phyloP scores from a whole-genome alignment of 2,329 filamentous ascomycete genomes.

The Dothideomycetes sp. region DNA sequence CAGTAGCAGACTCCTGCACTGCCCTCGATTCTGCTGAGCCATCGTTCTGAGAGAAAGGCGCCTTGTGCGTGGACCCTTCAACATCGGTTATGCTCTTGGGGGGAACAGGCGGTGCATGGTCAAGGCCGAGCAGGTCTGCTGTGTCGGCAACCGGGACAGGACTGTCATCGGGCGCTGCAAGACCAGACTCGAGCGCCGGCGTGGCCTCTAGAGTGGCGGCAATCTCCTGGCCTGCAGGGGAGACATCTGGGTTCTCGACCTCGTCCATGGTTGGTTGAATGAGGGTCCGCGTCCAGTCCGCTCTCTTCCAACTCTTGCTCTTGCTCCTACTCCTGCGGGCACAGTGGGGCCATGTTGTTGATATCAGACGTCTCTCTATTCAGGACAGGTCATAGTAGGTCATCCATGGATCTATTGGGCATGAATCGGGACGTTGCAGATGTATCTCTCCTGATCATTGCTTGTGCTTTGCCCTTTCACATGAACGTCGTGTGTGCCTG shows the following conservation, averaged over 20 bases:
- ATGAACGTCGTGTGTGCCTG: no score
- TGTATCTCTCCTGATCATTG: no score
- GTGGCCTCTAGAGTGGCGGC: background rate
- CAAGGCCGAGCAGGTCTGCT: slow-evolving; percentile 22
- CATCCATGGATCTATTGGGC: no score
- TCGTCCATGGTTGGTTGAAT: slow-evolving; percentile 23
- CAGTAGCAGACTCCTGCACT: no score
- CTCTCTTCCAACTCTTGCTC: background rate
- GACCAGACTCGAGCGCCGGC: background rate
- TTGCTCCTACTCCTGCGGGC: background rate
- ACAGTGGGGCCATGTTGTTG: no score
- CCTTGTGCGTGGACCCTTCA: no score
- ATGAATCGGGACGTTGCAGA: no score
- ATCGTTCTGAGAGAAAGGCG: slow-evolving; percentile 1
- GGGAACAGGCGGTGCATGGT: slow-evolving; percentile 1
- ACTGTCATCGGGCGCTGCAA: slow-evolving; percentile 1
- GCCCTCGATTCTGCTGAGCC: no score
- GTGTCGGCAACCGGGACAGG: slow-evolving; percentile 25
- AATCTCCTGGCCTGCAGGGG: slow-evolving; percentile 19
- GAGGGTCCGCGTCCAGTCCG: background rate
- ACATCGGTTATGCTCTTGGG: background rate
- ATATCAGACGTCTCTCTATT: no score
- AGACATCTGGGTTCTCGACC: slow-evolving; percentile 24
- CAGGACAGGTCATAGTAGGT: no score
- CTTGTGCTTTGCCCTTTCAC: no score